A percentile compares a stretch with the other conserved stretches of the same genome.
phyloP scores from a whole-genome alignment of 2,329 filamentous ascomycete species.

The Calonectria ilicicola region DNA sequence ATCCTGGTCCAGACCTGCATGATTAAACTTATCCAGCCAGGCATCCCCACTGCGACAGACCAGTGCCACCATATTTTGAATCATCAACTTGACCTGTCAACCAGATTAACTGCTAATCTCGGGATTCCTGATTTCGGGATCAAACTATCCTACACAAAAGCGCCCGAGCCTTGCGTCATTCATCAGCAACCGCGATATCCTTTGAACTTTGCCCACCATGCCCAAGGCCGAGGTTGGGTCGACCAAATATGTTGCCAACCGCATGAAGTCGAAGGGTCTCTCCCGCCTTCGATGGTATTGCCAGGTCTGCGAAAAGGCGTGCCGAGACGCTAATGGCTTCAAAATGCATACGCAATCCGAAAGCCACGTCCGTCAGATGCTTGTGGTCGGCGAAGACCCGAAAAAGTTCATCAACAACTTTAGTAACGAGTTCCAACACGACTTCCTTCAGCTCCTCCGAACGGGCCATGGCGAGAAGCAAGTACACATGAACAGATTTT shows the following conservation, averaged over 20 bases:
- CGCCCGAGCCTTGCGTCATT: too few species aligned
- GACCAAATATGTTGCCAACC: slow-evolving; percentile 91
- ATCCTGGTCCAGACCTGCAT: neutral
- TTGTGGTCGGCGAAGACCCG: slow-evolving; percentile 87
- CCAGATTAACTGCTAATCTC: neutral
- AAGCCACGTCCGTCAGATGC: slow-evolving; percentile 89
- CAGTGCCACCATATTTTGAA: neutral
- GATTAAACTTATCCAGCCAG: neutral
- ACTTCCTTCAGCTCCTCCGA: slow-evolving; percentile 81
- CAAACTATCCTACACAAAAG: neutral
- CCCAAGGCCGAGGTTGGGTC: slow-evolving; percentile 91
- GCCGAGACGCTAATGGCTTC: slow-evolving; percentile 88
- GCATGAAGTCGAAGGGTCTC: slow-evolving; percentile 84
- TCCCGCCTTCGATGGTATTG: slow-evolving; percentile 94
- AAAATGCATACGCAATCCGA: slow-evolving; percentile 90
- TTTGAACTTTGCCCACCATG: slow-evolving; percentile 68
- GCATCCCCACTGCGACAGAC: slow-evolving; percentile 1
- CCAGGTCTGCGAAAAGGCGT: slow-evolving; percentile 76
- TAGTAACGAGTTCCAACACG: slow-evolving; percentile 82
- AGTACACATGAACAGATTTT: slow-evolving; percentile 91
- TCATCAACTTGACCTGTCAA: neutral
- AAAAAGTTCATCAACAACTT: slow-evolving; percentile 87
- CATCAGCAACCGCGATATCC: neutral
- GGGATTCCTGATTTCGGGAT: neutral
- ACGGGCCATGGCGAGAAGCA: slow-evolving; percentile 93